Conservation (phyloP, 2,329 filamentous ascomycete genomes). For the Fusarium lyarnte region DNA sequence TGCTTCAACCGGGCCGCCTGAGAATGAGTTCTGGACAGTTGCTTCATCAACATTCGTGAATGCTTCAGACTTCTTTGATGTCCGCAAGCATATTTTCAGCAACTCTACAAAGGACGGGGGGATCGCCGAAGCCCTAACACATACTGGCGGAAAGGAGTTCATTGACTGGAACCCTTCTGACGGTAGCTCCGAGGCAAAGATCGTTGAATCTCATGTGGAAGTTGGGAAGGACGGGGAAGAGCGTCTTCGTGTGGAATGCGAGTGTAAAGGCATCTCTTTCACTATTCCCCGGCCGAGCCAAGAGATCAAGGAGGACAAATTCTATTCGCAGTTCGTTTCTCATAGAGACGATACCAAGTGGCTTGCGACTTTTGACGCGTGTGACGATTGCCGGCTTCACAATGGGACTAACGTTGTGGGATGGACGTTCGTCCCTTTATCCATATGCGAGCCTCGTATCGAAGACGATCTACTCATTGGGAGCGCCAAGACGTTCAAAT, state of each 20-base stretch:
- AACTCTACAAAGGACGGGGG: constrained; percentile 51
- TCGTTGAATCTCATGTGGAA: constrained; percentile 44
- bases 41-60: constrained; percentile 54
- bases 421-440: constrained; percentile 56
- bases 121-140: constrained; percentile 49
- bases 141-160: constrained; percentile 45
- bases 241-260: constrained; percentile 55
- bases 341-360: constrained; percentile 53
- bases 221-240: constrained; percentile 50
- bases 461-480: constrained; percentile 51
- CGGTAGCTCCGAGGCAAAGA: constrained; percentile 40
- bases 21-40: constrained; percentile 50
- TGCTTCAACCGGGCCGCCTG: constrained; percentile 46
- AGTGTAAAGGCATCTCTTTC: constrained; percentile 60
- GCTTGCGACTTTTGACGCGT: constrained; percentile 54
- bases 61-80: constrained; percentile 47
- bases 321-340: constrained; percentile 49
- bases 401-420: constrained; percentile 53
- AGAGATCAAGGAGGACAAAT: constrained; percentile 43
- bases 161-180: constrained; percentile 50
- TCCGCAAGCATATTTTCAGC: constrained; percentile 50
- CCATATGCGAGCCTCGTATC: constrained; percentile 50
- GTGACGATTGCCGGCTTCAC: constrained; percentile 56
- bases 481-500: constrained; percentile 55
- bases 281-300: constrained; percentile 53